Evolutionary conservation across 2,329 filamentous ascomycete species (phyloP).

Genomic region (Capronia coronata): DNA sequence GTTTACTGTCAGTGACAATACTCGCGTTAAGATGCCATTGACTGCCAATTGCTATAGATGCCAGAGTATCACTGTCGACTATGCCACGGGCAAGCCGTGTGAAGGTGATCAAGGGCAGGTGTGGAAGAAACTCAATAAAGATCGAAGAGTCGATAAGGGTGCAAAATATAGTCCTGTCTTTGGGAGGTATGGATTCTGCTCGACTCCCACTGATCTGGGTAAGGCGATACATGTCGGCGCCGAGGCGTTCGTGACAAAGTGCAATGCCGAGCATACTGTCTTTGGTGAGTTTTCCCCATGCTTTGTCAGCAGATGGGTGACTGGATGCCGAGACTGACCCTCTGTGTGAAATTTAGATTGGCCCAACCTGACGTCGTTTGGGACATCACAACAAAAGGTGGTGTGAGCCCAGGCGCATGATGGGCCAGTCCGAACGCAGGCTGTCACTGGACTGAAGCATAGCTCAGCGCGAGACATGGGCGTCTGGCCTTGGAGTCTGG

Average conservation of each 20-base stretch:
- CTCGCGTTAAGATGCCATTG: conserved; percentile 3
- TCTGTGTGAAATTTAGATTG: no score
- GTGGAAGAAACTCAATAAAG: conserved; percentile 28
- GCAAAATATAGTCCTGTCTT: conserved; percentile 29
- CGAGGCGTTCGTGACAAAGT: conserved; percentile 11
- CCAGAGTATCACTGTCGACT: conserved; percentile 28
- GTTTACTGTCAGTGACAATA: background rate
- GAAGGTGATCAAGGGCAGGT: conserved; percentile 24
- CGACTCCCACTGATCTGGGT: background rate
- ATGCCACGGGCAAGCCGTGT: conserved; percentile 26
- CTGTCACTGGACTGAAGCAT: no score
- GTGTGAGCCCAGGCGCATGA: no score
- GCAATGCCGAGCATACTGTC: conserved; percentile 8
- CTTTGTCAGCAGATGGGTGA: no score
- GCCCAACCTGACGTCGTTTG: no score
- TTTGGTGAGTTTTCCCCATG: conserved; percentile 8
- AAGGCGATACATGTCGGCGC: conserved; percentile 8
- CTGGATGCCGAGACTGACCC: no score
- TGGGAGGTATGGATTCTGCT: conserved; percentile 22
- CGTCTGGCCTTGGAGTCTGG: no score
- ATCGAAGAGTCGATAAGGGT: conserved; percentile 28
- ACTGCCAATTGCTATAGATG: conserved; percentile 28
- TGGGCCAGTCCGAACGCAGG: no score
- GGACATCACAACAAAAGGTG: no score
- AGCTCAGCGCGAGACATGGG: no score